A percentile compares a stretch with the other conserved stretches of the same genome.
These are phyloP conservation scores for Chaetomiaceae sp. DNA, from an alignment of 2,329 filamentous ascomycete genomes.

Conservation along the genomic window DNA sequence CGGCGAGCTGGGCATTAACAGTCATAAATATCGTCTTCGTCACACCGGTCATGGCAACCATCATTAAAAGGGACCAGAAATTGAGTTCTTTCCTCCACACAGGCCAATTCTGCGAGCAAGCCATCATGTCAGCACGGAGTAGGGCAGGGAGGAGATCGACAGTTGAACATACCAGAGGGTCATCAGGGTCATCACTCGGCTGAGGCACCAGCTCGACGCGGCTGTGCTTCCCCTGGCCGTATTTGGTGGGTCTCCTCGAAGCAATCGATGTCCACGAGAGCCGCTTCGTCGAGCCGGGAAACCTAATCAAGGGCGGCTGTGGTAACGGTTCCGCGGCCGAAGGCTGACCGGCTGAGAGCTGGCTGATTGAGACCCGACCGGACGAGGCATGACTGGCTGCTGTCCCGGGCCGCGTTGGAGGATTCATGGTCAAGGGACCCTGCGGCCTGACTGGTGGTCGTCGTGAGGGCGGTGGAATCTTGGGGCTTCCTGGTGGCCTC, in stretches of 20 bases:
- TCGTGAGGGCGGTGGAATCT: constrained; percentile 15
- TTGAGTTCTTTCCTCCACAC: constrained; percentile 50
- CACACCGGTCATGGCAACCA: constrained; percentile 43
- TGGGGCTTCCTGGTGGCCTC: constrained; percentile 12
- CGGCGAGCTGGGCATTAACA: constrained; percentile 42
- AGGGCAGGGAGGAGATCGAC: background rate
- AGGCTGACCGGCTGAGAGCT: too few species aligned
- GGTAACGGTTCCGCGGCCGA: too few species aligned
- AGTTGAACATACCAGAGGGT: constrained; percentile 45
- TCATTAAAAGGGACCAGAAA: constrained; percentile 42
- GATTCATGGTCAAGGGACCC: constrained; percentile 24
- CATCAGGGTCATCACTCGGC: constrained; percentile 49
- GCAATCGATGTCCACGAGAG: constrained; percentile 34
- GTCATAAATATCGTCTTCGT: constrained; percentile 52
- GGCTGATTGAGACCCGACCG: too few species aligned
- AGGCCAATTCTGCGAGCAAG: constrained; percentile 49
- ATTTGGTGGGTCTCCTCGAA: constrained; percentile 40
- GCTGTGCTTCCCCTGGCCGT: constrained; percentile 40
- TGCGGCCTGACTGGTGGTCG: constrained; percentile 18
- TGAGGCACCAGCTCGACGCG: constrained; percentile 48
- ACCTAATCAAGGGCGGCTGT: too few species aligned
- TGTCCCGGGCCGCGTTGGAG: constrained; percentile 25
- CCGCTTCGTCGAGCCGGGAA: constrained; percentile 33
- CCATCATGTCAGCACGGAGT: constrained; percentile 14
- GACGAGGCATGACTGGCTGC: constrained; percentile 17